Evolutionary conservation across 371 early-diverging fungal genomes (phyloP), one percentile per base, ranked within the genome.

Genomic region (Phascolomyces articulosus): DNA sequence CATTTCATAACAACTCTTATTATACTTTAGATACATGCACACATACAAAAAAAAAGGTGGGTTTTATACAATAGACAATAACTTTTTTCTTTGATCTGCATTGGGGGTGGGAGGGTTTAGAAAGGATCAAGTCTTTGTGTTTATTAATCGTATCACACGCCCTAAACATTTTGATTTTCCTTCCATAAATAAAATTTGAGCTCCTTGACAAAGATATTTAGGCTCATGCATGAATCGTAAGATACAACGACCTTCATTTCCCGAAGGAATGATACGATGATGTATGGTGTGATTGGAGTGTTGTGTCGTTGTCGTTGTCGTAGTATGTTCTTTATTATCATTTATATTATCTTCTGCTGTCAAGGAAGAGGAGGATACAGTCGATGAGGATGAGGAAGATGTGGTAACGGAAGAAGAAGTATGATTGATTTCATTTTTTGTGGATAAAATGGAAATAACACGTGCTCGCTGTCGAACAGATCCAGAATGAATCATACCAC

Each of bases 401-500:
- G 53, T 31, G 31, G 24, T 44, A 16, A 23, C 28, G 7, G 38
- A 38, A n/a, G n/a, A n/a, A n/a, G n/a, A n/a, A n/a, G n/a, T n/a
- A n/a, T 34, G 34, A 2, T 4, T 16, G 47, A 20, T 47, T n/a
- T 47, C 16, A 20, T n/a, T 47, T 9, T 55, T n/a, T n/a, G n/a
- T 60, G 10, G 74, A 63, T 11, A 21, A 51, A 38, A 75, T 60
- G 8, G 59, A 20, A 28, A 79, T 58, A 0, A 87, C 74, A 18
- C 86, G 75, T 6, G 93, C 97, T 3, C 90, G 91, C 73, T 96
- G 95, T 20, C 95, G 85, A 9, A 96, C 92, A 2, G 92, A 89
- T 0, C 96, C 95, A 41, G 92, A 92, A 70, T 95, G 95, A 49
- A 96, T 70, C 93, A 96, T 96, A 24, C 96, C 96, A 75, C 93